Conservation (phyloP, 139 green algal genomes). For the Coelastrella sp. region DNA sequence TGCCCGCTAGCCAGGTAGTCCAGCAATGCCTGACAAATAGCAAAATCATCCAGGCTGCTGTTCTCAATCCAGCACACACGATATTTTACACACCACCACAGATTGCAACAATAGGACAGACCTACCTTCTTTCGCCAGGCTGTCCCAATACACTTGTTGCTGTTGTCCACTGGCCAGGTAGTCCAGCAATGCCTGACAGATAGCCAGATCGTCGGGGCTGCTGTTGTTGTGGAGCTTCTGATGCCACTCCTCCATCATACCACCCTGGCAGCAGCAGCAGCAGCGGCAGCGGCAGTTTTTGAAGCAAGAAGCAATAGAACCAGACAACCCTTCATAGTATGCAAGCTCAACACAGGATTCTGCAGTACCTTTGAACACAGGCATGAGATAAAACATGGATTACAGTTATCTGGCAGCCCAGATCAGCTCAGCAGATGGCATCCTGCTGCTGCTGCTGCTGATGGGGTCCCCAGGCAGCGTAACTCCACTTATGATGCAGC, state of each 20-base stretch:
- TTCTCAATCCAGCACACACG: conserved; percentile 50
- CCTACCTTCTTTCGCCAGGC: conserved; percentile 25
- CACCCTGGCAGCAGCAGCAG: conserved; percentile 52
- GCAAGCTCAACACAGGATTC: too few species aligned
- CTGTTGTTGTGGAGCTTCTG: conserved; percentile 95
- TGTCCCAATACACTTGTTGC: conserved; percentile 58
- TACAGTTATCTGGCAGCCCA: too few species aligned
- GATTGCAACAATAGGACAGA: too few species aligned
- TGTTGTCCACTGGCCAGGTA: conserved; percentile 51
- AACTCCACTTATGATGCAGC: not conserved
- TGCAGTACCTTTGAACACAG: too few species aligned
- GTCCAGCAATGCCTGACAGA: conserved; percentile 78
- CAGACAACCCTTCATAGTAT: not conserved
- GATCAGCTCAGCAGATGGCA: too few species aligned
- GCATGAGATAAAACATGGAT: not conserved
- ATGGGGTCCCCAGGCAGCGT: not conserved
- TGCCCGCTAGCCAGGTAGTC: conserved; percentile 54
- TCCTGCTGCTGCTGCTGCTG: too few species aligned
- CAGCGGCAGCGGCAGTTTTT: not conserved
- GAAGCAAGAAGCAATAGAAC: not conserved
- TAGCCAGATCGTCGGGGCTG: conserved; percentile 82
- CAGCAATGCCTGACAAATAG: conserved; percentile 81
- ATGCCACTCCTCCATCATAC: conserved; percentile 89
- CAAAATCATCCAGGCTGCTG: conserved; percentile 82
- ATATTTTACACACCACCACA: too few species aligned